Percentiles rank a stretch among this genome's conserved stretches.
Evolutionary conservation across 345 rosid species (phyloP).

Genomic region (Brassica carinata): DNA sequence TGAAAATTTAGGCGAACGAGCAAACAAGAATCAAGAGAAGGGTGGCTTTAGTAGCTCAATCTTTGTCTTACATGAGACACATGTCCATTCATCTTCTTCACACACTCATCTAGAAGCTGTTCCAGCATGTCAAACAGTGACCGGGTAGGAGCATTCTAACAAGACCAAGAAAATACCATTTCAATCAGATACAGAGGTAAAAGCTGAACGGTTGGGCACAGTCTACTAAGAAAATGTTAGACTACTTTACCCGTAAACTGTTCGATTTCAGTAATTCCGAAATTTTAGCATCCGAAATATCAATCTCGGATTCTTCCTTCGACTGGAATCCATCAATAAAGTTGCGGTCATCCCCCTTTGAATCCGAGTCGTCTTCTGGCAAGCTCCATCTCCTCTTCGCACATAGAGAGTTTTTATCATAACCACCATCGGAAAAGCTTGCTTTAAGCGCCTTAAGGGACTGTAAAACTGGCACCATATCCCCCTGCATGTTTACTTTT

Average conservation of each 20-base stretch:
- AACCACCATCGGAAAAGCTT: slow-evolving; percentile 45
- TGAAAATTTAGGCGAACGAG: slow-evolving; percentile 9
- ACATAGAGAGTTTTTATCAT: slow-evolving; percentile 41
- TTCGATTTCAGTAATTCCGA: slow-evolving; percentile 64
- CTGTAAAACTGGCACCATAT: slow-evolving; percentile 70
- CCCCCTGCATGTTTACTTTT: slow-evolving; percentile 53
- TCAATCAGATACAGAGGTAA: slow-evolving; percentile 27
- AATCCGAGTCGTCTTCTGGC: slow-evolving; percentile 31
- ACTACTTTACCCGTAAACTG: slow-evolving; percentile 62
- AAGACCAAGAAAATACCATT: slow-evolving; percentile 31
- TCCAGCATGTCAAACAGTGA: slow-evolving; percentile 64
- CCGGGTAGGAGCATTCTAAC: slow-evolving; percentile 73
- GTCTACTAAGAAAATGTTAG: slow-evolving; percentile 15
- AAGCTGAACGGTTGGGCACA: slow-evolving; percentile 14
- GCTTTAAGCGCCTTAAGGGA: slow-evolving; percentile 69
- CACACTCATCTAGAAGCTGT: slow-evolving; percentile 68
- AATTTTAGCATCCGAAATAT: slow-evolving; percentile 59
- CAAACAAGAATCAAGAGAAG: slow-evolving; percentile 17
- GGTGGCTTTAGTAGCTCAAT: slow-evolving; percentile 21
- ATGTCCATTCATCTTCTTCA: slow-evolving; percentile 67
- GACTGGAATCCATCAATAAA: slow-evolving; percentile 46
- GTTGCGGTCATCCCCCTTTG: slow-evolving; percentile 41
- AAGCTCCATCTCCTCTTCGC: slow-evolving; percentile 60
- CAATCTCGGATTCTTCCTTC: slow-evolving; percentile 52
- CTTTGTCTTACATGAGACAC: slow-evolving; percentile 63